Evolutionary conservation across 1,139 yeast species (phyloP).

Genomic region (Yarrowia galli): DNA sequence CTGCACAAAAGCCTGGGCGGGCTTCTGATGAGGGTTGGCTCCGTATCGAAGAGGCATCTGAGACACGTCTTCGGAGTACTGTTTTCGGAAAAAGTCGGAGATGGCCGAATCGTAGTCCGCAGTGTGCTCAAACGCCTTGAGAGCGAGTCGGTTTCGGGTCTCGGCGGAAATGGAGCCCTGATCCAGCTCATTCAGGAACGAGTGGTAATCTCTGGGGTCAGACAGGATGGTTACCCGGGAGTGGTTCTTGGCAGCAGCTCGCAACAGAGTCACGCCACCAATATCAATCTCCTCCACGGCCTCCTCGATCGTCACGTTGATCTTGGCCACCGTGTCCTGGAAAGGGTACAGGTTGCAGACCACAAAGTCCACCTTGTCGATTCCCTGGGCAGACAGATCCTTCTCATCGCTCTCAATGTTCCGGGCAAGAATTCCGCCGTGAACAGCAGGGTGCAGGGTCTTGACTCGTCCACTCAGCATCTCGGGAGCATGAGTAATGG

Average conservation of each 20-base stretch:
- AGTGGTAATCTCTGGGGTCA: constrained; percentile 92
- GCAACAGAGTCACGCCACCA: constrained; percentile 95
- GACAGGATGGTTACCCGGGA: constrained; percentile 92
- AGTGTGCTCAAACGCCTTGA: constrained; percentile 97
- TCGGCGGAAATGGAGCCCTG: constrained; percentile 75
- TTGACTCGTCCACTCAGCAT: constrained; percentile 99
- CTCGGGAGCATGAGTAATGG: constrained; percentile 97
- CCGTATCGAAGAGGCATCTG: constrained; percentile 97
- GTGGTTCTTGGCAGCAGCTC: constrained; percentile 99
- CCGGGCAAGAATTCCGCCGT: constrained; percentile 96
- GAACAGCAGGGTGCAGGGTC: constrained; percentile 98
- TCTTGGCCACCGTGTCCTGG: constrained; percentile 95
- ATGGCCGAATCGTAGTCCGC: constrained; percentile 97
- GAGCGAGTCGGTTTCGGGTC: constrained; percentile 82
- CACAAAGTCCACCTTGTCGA: constrained; percentile 93
- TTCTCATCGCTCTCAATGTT: constrained; percentile 87
- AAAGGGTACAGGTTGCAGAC: constrained; percentile 98
- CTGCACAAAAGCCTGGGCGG: constrained; percentile 94
- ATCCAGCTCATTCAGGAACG: constrained; percentile 82
- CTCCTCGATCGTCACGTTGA: constrained; percentile 93
- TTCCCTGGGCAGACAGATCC: constrained; percentile 85
- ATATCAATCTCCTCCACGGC: constrained; percentile 98
- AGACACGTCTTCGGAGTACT: constrained; percentile 86
- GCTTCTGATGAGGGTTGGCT: constrained; percentile 98
- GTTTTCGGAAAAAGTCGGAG: constrained; percentile 96